These are phyloP conservation scores for Bonia amplexicaulis DNA, from an alignment of 176 grass and related monocot genomes.

Conservation along the genomic window DNA sequence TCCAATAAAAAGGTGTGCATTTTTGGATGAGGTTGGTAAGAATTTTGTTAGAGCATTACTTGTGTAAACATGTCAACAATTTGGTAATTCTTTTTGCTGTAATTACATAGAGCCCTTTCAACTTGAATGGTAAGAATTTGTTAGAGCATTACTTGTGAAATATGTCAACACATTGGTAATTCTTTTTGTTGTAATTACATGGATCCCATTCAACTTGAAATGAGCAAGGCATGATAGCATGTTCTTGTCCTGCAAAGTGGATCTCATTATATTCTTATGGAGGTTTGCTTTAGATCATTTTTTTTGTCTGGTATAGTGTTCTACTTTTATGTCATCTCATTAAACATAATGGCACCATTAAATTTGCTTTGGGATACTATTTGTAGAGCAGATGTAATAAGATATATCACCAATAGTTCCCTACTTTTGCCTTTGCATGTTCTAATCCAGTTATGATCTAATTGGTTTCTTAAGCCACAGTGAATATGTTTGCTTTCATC, in stretches of 20 bases:
- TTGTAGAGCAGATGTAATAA: neutral
- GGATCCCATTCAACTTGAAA: neutral
- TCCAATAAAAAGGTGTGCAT: neutral
- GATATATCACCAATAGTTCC: neutral
- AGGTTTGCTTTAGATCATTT: neutral
- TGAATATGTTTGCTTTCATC: constrained; percentile 1
- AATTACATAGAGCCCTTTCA: neutral
- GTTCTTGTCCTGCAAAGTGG: neutral
- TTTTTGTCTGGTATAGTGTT: neutral
- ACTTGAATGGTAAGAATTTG: neutral
- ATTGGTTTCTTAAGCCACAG: neutral
- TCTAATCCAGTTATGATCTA: neutral
- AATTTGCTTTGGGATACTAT: neutral
- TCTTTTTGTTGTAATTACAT: neutral
- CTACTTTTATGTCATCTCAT: neutral
- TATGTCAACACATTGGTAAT: neutral
- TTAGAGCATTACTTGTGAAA: neutral
- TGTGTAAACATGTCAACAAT: neutral
- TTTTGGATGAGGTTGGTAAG: neutral
- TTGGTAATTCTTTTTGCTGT: neutral
- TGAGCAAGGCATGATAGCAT: neutral
- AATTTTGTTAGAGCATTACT: neutral
- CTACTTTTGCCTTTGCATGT: neutral
- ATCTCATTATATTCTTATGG: neutral
- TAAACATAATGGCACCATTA: neutral